These are phyloP conservation scores for Magnusiomyces tetraspermus DNA, from an alignment of 1,139 yeast genomes.

Conservation along the genomic window DNA sequence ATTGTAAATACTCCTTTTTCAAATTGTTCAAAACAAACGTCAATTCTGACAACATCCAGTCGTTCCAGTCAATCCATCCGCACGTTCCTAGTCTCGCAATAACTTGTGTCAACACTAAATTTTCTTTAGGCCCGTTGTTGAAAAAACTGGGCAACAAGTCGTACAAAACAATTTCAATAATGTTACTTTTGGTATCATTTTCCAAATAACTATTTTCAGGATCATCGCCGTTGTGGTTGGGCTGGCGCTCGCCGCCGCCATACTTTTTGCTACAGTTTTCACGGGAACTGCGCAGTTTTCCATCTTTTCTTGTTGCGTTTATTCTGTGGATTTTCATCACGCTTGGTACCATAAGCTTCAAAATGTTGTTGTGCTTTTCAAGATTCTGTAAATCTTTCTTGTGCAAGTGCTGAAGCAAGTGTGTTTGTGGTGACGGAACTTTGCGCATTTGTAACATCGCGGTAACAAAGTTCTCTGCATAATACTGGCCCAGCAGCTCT, in stretches of 20 bases:
- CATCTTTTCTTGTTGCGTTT: neutral
- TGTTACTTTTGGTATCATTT: too few relatives aligned
- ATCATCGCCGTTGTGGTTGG: too few relatives aligned
- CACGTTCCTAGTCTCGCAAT: constrained; percentile 9
- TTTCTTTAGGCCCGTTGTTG: constrained; percentile 6
- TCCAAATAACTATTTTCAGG: too few relatives aligned
- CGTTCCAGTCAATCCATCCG: constrained; percentile 11
- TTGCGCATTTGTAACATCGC: constrained; percentile 6
- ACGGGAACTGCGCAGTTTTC: too few relatives aligned
- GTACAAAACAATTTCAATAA: neutral
- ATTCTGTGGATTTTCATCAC: neutral
- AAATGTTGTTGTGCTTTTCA: neutral
- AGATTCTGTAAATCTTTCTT: neutral
- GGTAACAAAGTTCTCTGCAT: constrained; percentile 3
- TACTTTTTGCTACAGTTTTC: too few relatives aligned
- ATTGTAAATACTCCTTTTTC: neutral
- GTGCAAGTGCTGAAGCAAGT: neutral
- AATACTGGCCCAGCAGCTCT: constrained; percentile 1
- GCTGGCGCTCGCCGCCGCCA: too few relatives aligned
- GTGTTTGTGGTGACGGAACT: neutral
- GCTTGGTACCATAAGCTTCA: neutral
- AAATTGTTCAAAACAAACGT: neutral
- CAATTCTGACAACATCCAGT: constrained; percentile 8
- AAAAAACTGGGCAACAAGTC: constrained; percentile 7
- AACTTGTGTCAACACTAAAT: constrained; percentile 8